Evolutionary conservation across 2,329 filamentous ascomycete species (phyloP), one percentile per base, ranked within the genome.

Genomic region (Ascochyta pisi): DNA sequence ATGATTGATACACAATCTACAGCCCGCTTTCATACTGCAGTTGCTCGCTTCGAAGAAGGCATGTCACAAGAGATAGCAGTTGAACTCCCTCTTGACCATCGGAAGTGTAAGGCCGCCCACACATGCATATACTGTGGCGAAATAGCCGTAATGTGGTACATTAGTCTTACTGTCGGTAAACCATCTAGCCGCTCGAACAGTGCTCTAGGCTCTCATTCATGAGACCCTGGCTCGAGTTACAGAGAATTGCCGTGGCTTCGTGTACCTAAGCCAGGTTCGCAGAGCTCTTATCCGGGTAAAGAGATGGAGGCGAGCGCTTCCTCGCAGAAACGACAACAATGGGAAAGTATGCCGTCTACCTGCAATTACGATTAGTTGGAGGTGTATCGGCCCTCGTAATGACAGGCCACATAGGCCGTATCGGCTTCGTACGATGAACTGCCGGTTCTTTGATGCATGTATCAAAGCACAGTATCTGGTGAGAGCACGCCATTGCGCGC

Each of bases 211-310:
- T n/a, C 12, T 31, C n/a, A 37, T 13, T 15, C 23, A 10, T 3
- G 16, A 37, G 10, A 9, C 37, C 42, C 23, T 29, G 12, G 26
- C 29, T 31, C 22, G 31, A 33, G n/a, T n/a, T 24, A 16, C 7
- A 15, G 37, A 3, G 22, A 31, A 33, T 16, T 16, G 15, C 24
- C 13, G 23, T 26, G 9, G 15, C 6, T 3, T 23, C 15, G 13
- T 26, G 16, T 44, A 16, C 33, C 34, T 15, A 15, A 27, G 10
- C 23, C 10, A 22, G 50, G 16, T 9, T 10, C 24, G 39, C 19
- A 12, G 22, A 33, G 13, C 24, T 26, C 46, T 45, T 55, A 45
- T 55, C 52, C 46, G 46, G 46, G 27, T 50, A 45, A 55, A 50
- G 23, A 29, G 40, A 27, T 13, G 19, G 10, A 10, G 3, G n/a